These are phyloP conservation scores for Penicillium tannophilum DNA, from an alignment of 495 filamentous ascomycete species.

Conservation along the genomic window DNA sequence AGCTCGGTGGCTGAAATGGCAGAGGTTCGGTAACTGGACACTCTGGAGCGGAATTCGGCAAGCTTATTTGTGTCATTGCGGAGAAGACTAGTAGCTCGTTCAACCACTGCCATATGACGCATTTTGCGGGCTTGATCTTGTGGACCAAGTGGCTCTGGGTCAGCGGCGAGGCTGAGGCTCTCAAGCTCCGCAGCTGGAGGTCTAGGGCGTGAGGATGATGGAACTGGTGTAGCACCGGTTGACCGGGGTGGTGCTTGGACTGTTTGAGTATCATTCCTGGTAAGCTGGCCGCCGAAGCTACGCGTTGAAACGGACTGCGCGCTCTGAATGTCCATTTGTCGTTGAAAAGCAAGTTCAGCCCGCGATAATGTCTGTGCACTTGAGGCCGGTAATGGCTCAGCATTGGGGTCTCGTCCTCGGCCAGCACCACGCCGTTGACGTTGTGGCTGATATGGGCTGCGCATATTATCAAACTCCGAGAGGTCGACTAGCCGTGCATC, in stretches of 20 bases:
- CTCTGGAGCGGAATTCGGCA: constrained; percentile 69
- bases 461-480: constrained; percentile 73
- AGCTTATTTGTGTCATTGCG: constrained; percentile 73
- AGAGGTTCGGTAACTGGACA: constrained; percentile 73
- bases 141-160: constrained; percentile 50
- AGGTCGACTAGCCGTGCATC: constrained; percentile 89
- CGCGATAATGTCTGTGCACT: constrained; percentile 80
- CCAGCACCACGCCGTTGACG: constrained; percentile 61
- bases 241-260: constrained; percentile 49
- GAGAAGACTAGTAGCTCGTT: constrained; percentile 79
- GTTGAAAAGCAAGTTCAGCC: constrained; percentile 89
- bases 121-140: constrained; percentile 79
- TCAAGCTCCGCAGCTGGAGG: constrained; percentile 46
- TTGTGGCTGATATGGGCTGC: constrained; percentile 66
- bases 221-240: constrained; percentile 36
- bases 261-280: constrained; percentile 52
- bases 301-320: constrained; percentile 75
- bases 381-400: constrained; percentile 74
- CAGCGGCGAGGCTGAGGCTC: constrained; percentile 37
- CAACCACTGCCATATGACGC: constrained; percentile 74
- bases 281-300: constrained; percentile 81
- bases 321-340: constrained; percentile 88
- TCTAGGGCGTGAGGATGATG: constrained; percentile 40
- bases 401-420: constrained; percentile 73
- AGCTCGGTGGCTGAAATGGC: constrained; percentile 69